Conservation (phyloP, 306 rosid species). For the Cicer arietinum region DNA sequence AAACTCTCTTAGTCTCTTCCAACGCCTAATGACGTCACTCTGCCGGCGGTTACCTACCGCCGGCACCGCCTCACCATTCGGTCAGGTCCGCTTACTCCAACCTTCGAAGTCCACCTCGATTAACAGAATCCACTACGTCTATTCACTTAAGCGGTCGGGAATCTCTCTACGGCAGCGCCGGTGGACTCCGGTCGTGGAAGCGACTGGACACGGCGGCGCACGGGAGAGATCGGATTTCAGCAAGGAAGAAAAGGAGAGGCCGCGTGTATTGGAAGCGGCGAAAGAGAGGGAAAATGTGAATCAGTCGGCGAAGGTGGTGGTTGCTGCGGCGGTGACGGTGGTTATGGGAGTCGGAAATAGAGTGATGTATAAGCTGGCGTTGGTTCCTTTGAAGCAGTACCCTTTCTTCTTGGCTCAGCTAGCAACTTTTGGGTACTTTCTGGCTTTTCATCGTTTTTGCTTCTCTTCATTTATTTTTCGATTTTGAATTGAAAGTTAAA, state of each 20-base stretch:
- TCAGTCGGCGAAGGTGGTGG: slow-evolving; percentile 59
- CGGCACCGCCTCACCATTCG: slow-evolving; percentile 36
- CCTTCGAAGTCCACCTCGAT: slow-evolving; percentile 21
- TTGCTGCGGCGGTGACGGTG: slow-evolving; percentile 73
- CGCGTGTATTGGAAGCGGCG: slow-evolving; percentile 38
- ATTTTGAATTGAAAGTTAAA: neutral
- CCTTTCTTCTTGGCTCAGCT: slow-evolving; percentile 96
- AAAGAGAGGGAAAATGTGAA: slow-evolving; percentile 38
- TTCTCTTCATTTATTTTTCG: neutral
- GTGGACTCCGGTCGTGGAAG: slow-evolving; percentile 22
- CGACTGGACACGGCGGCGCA: slow-evolving; percentile 45
- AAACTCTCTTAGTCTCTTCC: neutral
- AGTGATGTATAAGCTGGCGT: slow-evolving; percentile 81
- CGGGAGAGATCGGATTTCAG: slow-evolving; percentile 52
- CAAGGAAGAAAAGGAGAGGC: slow-evolving; percentile 43
- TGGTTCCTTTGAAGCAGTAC: slow-evolving; percentile 82
- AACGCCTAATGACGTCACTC: slow-evolving; percentile 51
- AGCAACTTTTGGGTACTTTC: slow-evolving; percentile 80
- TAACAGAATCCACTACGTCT: slow-evolving; percentile 25
- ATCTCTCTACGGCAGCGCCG: slow-evolving; percentile 23
- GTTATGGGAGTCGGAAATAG: slow-evolving; percentile 81
- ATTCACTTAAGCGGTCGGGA: neutral
- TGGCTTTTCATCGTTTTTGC: neutral
- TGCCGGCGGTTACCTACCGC: slow-evolving; percentile 45
- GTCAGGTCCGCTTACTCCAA: slow-evolving; percentile 31